Percentiles rank a stretch among this genome's conserved stretches.
These are phyloP conservation scores for Pythium pyrilobum DNA, from an alignment of 352 stramenopile genomes.

Conservation along the genomic window DNA sequence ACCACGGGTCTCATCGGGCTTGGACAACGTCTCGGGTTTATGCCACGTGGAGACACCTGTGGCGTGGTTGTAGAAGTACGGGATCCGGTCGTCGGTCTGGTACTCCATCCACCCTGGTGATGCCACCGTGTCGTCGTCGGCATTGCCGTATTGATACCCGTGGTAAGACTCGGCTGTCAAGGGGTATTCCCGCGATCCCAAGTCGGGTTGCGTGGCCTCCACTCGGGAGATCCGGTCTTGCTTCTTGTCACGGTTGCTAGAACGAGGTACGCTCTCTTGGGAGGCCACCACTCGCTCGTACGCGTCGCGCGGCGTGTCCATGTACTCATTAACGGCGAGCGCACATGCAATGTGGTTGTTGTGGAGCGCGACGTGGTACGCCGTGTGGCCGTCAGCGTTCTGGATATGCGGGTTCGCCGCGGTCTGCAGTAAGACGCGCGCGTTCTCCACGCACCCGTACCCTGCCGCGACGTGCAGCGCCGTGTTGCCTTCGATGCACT, in stretches of 20 bases:
- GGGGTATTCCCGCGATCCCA: background rate
- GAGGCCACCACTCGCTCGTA: constrained; percentile 11
- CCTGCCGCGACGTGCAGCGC: constrained; percentile 57
- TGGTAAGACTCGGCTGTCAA: background rate
- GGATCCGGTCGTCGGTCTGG: constrained; percentile 41
- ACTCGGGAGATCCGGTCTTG: background rate
- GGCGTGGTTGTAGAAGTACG: constrained; percentile 62
- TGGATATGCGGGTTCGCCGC: constrained; percentile 41
- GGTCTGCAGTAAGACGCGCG: constrained; percentile 45
- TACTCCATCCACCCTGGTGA: constrained; percentile 33
- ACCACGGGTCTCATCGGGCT: background rate
- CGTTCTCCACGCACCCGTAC: constrained; percentile 48
- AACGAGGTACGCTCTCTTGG: too few relatives aligned
- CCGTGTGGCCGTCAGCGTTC: constrained; percentile 35
- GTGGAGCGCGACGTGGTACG: constrained; percentile 51
- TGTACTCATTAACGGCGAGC: constrained; percentile 49
- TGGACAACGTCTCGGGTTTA: constrained; percentile 2
- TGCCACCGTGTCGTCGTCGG: background rate
- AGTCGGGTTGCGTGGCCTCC: background rate
- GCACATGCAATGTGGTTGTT: constrained; percentile 57
- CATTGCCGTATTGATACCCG: background rate
- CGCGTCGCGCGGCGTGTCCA: constrained; percentile 24
- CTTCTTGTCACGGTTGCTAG: background rate
- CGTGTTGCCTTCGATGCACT: constrained; percentile 52
- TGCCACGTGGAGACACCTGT: constrained; percentile 60